Conservation (phyloP, 345 rosid genomes). For the Eucalyptus victrix region DNA sequence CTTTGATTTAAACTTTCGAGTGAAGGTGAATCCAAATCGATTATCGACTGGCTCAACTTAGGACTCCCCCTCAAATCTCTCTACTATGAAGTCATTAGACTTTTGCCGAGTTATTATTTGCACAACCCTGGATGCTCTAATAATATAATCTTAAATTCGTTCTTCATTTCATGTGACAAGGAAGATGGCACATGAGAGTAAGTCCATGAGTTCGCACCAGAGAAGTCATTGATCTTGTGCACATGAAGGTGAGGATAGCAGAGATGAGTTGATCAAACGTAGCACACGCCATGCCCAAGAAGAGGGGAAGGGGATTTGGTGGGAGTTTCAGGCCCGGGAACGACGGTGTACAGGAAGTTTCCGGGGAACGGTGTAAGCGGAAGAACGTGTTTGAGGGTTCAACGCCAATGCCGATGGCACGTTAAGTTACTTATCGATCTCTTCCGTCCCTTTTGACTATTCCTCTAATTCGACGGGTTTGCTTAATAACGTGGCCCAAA, state of each 20-base stretch:
- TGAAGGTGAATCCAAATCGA: neutral
- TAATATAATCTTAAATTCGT: neutral
- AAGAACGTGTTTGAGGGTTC: neutral
- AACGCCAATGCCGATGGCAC: neutral
- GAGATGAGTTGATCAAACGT: neutral
- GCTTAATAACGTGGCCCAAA: neutral
- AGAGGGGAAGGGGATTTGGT: neutral
- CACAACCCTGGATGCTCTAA: neutral
- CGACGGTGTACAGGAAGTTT: neutral
- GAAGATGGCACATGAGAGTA: neutral
- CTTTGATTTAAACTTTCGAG: neutral
- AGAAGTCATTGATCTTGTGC: neutral
- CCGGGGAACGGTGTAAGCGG: neutral
- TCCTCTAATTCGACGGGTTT: neutral
- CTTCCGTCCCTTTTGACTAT: neutral
- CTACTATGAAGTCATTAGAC: neutral
- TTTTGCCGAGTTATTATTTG: fast-evolving
- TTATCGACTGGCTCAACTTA: neutral
- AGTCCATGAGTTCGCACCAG: neutral
- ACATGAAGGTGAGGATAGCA: neutral
- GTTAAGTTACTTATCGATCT: neutral
- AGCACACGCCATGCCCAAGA: neutral
- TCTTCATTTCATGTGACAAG: fast-evolving
- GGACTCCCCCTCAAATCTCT: neutral
- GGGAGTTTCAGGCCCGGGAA: neutral